Evolutionary conservation across 768 basidiomycete species (phyloP).

Genomic region (Termitomyces sp.): DNA sequence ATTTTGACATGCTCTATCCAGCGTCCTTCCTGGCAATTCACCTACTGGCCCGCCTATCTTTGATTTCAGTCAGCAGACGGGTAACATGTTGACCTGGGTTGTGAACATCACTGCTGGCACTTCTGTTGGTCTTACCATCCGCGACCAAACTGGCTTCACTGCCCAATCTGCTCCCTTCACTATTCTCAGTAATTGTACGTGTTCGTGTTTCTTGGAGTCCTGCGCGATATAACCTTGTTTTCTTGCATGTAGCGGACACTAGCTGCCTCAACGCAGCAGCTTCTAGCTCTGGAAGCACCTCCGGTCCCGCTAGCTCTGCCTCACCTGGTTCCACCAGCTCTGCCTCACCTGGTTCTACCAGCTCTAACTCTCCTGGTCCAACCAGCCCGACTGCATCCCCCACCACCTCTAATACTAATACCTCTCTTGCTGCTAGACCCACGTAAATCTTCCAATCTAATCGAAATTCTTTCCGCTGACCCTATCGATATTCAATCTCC

Average conservation of each 20-base stretch:
- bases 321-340: conserved; percentile 8
- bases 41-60: conserved; percentile 42
- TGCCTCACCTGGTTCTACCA: conserved; percentile 8
- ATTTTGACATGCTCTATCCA: conserved; percentile 21
- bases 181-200: conserved; percentile 48
- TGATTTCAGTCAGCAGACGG: conserved; percentile 37
- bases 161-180: conserved; percentile 52
- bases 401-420: conserved; percentile 7
- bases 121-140: conserved; percentile 52
- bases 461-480: not conserved
- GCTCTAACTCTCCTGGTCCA: conserved; percentile 12
- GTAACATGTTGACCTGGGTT: conserved; percentile 49
- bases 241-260: conserved; percentile 25
- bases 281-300: conserved; percentile 3
- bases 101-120: conserved; percentile 47
- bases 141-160: conserved; percentile 52
- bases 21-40: conserved; percentile 50
- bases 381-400: conserved; percentile 9
- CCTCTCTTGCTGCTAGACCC: conserved; percentile 2
- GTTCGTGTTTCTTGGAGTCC: not conserved
- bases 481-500: not conserved
- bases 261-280: conserved; percentile 30
- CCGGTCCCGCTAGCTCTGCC: conserved; percentile 15
- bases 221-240: not conserved
- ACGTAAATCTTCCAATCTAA: not conserved